Evolutionary conservation across 371 early-diverging fungal species (phyloP), one percentile per base, ranked within the genome.

Genomic region (Lichtheimia ramosa): DNA sequence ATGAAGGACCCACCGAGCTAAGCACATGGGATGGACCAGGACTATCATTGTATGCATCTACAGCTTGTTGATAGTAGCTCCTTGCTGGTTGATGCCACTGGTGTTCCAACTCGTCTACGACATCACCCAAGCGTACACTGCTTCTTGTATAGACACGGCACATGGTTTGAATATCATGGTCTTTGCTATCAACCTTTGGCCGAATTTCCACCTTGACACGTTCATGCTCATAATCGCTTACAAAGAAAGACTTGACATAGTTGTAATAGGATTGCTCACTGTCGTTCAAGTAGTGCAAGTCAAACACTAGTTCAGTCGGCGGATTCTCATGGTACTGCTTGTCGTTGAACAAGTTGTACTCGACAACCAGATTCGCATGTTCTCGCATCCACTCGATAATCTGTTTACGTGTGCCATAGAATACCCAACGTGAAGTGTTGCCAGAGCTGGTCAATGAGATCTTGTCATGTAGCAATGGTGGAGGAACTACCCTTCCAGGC

Each of bases 371-470:
- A 6, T 71, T 48, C 2, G 55, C 20, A 58, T 74, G 76, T 20
- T 65, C 48, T 6, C 64, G 64, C 21, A 79, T 69, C 79, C 79
- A 79, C 14, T 73, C 70, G 3, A 79, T 10, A 12, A 79, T 75
- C 8, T 75, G 67, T 16, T 66, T 62, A 41, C 79, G 68, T n/a
- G 76, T 79, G 28, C 79, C 79, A 49, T 69, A 70, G 28, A 79
- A 79, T 2, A 70, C 63, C 74, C 74, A 79, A 3, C 68, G 67
- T n/a, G 68, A 64, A 0, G 72, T 75, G 43, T 66, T 74, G 15
- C 66, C 68, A 20, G 64, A 64, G 18, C 70, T 71, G 3, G 76
- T 58, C 7, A 79, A 54, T 20, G 75, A 67, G 15, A 79, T 66
- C 41, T 71, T 75, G 13, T 71, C 63, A 18, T 61, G 58, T 5